phyloP scores from a whole-genome alignment of 2,329 filamentous ascomycete genomes.

The Orbilia brochopaga region DNA sequence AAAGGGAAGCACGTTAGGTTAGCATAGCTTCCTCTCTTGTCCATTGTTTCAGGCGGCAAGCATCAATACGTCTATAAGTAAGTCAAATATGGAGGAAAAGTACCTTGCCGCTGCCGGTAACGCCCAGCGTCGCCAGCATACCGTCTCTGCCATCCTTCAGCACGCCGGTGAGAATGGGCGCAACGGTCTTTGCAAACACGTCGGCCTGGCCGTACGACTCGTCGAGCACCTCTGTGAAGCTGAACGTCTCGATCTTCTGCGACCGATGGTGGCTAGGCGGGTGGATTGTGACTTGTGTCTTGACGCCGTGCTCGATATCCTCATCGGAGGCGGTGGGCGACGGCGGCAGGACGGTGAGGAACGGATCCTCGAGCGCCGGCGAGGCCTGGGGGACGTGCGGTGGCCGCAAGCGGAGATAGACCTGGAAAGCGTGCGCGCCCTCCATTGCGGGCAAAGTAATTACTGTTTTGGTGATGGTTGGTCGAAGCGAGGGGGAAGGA shows the following conservation, averaged over 20 bases:
- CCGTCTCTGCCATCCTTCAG: constrained; percentile 75
- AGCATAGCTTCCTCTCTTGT: constrained; percentile 9
- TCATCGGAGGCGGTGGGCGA: constrained; percentile 36
- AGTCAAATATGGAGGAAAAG: constrained; percentile 11
- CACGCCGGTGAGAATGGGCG: constrained; percentile 78
- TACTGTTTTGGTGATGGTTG: constrained; percentile 4
- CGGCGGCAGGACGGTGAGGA: constrained; percentile 42
- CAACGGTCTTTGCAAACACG: constrained; percentile 79
- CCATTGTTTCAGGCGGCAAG: constrained; percentile 9
- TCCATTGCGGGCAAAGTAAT: constrained; percentile 19
- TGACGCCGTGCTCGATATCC: constrained; percentile 36
- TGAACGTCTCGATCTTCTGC: constrained; percentile 88
- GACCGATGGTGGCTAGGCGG: constrained; percentile 78
- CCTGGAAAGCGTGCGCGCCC: constrained; percentile 35
- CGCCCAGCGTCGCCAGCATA: constrained; percentile 85
- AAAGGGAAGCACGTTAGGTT: neutral
- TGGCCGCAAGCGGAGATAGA: constrained; percentile 42
- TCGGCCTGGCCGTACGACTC: constrained; percentile 84
- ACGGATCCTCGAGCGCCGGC: constrained; percentile 12
- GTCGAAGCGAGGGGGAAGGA: neutral
- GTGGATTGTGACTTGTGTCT: constrained; percentile 47
- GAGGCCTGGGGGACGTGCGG: constrained; percentile 18
- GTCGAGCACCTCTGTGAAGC: constrained; percentile 91
- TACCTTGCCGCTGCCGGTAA: constrained; percentile 96
- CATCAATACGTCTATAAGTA: neutral